Conservation (phyloP, 495 filamentous ascomycete species). For the Glutinoglossum americanum region DNA sequence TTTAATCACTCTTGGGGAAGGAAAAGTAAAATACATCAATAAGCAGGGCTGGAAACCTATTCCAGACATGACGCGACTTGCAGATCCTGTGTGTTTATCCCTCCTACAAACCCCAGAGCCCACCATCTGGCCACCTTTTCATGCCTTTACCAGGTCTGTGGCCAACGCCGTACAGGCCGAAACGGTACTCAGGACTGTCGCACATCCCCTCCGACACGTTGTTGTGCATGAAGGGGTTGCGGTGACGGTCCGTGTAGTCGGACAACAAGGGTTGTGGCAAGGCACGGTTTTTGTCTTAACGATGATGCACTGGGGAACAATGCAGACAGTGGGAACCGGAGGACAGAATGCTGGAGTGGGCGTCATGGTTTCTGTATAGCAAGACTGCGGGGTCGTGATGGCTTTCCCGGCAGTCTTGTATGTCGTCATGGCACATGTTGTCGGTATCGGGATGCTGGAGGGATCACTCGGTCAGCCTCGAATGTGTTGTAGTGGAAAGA, state of each 20-base stretch:
- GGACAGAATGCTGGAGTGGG: not conserved
- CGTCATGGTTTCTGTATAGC: slow-evolving; percentile 1
- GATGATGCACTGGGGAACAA: slow-evolving; percentile 3
- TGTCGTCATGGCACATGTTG: not conserved
- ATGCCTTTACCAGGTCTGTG: too few species aligned
- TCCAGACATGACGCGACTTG: too few species aligned
- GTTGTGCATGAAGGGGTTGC: slow-evolving; percentile 1
- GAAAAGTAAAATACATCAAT: too few species aligned
- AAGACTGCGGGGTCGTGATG: not conserved
- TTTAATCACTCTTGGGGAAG: too few species aligned
- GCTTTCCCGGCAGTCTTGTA: not conserved
- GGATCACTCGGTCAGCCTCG: not conserved
- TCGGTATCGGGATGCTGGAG: not conserved
- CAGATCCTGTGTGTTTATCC: not conserved
- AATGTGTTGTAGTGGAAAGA: too few species aligned
- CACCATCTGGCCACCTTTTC: not conserved
- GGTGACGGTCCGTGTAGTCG: slow-evolving; percentile 2
- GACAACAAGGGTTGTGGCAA: slow-evolving; percentile 2
- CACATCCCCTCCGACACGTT: slow-evolving; percentile 3
- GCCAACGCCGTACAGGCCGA: not conserved
- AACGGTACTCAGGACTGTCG: not conserved
- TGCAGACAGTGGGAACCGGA: not conserved
- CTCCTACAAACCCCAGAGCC: not conserved
- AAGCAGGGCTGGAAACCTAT: not conserved
- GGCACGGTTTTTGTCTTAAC: not conserved